These are phyloP conservation scores for Boletus vinaceobasis DNA, from an alignment of 768 basidiomycete genomes.

Conservation along the genomic window DNA sequence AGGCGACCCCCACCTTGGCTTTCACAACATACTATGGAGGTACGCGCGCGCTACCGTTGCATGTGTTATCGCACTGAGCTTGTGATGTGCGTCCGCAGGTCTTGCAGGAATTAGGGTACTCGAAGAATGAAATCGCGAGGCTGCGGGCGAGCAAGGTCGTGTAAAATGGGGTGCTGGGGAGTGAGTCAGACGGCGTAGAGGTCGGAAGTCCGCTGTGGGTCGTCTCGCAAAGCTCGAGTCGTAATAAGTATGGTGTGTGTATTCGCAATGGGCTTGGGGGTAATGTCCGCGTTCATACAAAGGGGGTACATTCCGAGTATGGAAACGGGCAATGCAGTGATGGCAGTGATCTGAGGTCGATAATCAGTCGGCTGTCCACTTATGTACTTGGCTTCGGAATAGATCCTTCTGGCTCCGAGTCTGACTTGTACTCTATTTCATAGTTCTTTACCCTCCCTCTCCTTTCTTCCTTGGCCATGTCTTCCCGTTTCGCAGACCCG, in stretches of 20 bases:
- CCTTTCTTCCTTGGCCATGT: constrained; percentile 16
- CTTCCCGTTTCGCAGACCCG: constrained; percentile 28
- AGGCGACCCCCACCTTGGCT: constrained; percentile 81
- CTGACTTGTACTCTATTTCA: constrained; percentile 30
- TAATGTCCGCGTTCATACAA: constrained; percentile 9
- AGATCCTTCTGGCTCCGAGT: constrained; percentile 16
- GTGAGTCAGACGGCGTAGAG: constrained; percentile 2
- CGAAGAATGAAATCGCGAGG: constrained; percentile 36
- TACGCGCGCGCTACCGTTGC: constrained; percentile 27
- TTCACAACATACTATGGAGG: constrained; percentile 81
- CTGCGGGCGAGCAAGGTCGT: constrained; percentile 44
- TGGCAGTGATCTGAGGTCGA: constrained; percentile 25
- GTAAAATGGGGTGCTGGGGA: constrained; percentile 15
- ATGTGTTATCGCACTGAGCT: neutral
- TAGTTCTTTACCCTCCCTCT: constrained; percentile 9
- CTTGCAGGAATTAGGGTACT: constrained; percentile 43
- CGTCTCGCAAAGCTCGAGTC: constrained; percentile 3
- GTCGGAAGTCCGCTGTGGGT: constrained; percentile 31
- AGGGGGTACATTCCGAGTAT: constrained; percentile 14
- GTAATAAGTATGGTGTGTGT: constrained; percentile 18
- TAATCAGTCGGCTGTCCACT: constrained; percentile 31
- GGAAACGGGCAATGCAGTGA: constrained; percentile 23
- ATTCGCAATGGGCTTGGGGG: constrained; percentile 26
- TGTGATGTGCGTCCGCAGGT: constrained; percentile 28
- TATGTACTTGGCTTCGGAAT: constrained; percentile 29